Base-by-base conservation (phyloP, 2,329 filamentous ascomycete genomes). In the Trichoderma atrobrunneum region DNA sequence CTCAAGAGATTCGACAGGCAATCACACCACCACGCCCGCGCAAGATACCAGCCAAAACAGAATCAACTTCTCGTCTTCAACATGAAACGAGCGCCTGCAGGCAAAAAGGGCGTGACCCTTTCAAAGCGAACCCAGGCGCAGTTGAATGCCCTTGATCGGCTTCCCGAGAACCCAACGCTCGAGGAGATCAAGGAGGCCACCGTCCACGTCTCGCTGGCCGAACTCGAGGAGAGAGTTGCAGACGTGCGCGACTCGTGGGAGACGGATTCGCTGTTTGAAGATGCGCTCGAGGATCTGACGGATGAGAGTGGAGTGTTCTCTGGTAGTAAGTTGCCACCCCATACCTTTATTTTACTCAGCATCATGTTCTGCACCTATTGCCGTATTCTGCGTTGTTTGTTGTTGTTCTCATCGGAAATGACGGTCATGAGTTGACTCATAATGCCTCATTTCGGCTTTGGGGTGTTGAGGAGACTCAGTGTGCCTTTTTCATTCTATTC, bases 201-300 rank as follows among this genome's bases (percentile, higher is more conserved):
- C 60, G 80, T 79, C 73, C 78, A 78, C 59, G 80, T 80, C 32
- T 80, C 81, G 34, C 79, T 81, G 26, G 78, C 80, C 56, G 86
- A 88, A 72, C 81, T 87, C 11, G 86, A 88, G 74, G 84, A 87
- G 74, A 82, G 84, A 76, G 83, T 87, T 74, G 84, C 84, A 34
- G 86, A 88, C 72, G 82, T 85, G 5, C 82, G 82, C 71, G 87
- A 88, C 65, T 85, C 85, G 14, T 91, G 89, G 89, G 90, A 91
- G 76, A 87, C 86, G 7, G 87, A 91, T 74, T 91, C 89, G 30
- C 80, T 92, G 3, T 90, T 89, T 73, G 89, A 89, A 74, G 90
- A 91, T 76, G 84, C 86, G 39, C 83, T 92, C 68, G 87, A 90
- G 70, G 86, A 89, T 71, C 78, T 91, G 73, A 82, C 83, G 59